Conservation (phyloP, 768 basidiomycete genomes). For the Chalciporus sphaerocephalus region DNA sequence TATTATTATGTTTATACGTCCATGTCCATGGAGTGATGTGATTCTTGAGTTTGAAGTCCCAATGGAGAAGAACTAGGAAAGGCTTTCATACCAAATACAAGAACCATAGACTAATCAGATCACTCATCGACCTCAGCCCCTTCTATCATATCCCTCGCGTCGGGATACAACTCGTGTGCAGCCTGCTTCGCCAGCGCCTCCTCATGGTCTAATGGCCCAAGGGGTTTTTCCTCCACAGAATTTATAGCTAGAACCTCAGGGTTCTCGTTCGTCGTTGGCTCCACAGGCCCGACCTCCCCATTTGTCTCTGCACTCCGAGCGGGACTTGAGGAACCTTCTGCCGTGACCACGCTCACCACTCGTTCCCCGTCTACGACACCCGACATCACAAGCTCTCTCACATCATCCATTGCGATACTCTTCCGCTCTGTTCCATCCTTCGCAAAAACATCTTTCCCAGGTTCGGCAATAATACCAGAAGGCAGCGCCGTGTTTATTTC, state of each 20-base stretch:
- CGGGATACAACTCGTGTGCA: constrained; percentile 52
- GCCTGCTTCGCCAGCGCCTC: constrained; percentile 50
- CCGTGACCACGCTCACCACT: constrained; percentile 34
- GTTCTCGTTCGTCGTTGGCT: not conserved
- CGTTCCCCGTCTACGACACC: constrained; percentile 19
- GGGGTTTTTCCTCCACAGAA: constrained; percentile 18
- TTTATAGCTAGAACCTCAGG: not conserved
- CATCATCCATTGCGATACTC: constrained; percentile 32
- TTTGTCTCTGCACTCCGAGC: not conserved
- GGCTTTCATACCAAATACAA: not conserved
- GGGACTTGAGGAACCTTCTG: not conserved
- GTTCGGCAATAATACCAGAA: constrained; percentile 57
- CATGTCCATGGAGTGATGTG: not conserved
- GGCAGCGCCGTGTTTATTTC: constrained; percentile 37
- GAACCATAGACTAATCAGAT: not conserved
- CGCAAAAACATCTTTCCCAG: constrained; percentile 72
- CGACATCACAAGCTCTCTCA: constrained; percentile 1
- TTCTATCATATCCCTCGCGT: constrained; percentile 18
- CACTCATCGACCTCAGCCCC: constrained; percentile 3
- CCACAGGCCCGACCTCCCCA: not conserved
- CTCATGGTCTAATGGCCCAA: constrained; percentile 46
- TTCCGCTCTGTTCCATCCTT: constrained; percentile 44
- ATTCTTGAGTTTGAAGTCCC: not conserved
- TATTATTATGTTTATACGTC: not conserved
- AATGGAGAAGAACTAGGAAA: not conserved